Evolutionary conservation across 2,329 filamentous ascomycete species (phyloP).

Genomic region (Zasmidium angulare): DNA sequence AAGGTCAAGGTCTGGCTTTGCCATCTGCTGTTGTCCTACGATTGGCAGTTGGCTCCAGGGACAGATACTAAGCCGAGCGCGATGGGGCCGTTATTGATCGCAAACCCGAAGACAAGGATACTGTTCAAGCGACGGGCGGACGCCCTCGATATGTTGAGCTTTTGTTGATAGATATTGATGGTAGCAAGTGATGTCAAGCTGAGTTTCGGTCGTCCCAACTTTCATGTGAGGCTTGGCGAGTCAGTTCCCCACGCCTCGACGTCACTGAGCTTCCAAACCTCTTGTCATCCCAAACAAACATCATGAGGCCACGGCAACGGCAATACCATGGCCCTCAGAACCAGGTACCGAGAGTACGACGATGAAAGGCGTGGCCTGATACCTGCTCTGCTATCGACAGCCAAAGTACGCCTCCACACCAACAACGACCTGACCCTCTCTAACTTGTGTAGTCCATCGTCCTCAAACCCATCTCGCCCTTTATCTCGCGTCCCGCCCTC

Average conservation of each 20-base stretch:
- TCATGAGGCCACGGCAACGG: conserved; percentile 1
- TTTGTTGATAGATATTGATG: neutral
- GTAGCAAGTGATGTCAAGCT: neutral
- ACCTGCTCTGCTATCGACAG: conserved; percentile 1
- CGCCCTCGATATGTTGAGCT: neutral
- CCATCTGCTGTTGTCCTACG: neutral
- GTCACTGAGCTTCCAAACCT: neutral
- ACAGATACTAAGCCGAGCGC: neutral
- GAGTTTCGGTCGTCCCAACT: neutral
- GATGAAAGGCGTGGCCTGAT: conserved; percentile 14
- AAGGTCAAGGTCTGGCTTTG: no score
- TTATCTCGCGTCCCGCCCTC: conserved; percentile 61
- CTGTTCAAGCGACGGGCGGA: neutral
- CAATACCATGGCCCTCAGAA: neutral
- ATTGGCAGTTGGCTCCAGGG: neutral
- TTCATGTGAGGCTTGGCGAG: neutral
- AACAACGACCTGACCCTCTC: neutral
- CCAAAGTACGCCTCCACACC: conserved; percentile 1
- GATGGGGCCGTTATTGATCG: neutral
- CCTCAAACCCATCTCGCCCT: conserved; percentile 54
- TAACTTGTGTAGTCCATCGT: conserved; percentile 40
- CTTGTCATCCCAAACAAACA: neutral
- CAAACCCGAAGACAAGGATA: neutral
- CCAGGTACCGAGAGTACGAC: conserved; percentile 6
- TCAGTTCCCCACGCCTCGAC: neutral